These are phyloP conservation scores for Dictyostelium citrinum DNA, from an alignment of 78 protist genomes.

Conservation along the genomic window DNA sequence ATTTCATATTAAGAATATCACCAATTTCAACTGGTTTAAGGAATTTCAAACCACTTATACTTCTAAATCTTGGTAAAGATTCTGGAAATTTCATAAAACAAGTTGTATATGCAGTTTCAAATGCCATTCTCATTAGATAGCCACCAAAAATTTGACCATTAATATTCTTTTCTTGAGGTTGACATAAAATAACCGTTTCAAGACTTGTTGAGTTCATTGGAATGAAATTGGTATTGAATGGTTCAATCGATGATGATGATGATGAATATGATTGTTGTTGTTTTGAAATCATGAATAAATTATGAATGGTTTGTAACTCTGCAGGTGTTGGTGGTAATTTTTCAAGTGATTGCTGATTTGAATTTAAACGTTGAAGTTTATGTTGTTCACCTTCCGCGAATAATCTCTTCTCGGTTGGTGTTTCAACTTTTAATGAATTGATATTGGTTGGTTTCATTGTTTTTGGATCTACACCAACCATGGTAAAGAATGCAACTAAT, in stretches of 20 bases:
- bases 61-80: slow-evolving; percentile 42
- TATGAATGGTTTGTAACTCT: slow-evolving; percentile 62
- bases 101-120: slow-evolving; percentile 64
- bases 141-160: slow-evolving; percentile 80
- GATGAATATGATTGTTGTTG: background rate
- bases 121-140: slow-evolving; percentile 69
- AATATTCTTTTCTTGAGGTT: slow-evolving; percentile 78
- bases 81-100: slow-evolving; percentile 28
- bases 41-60: slow-evolving; percentile 67
- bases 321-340: slow-evolving; percentile 31
- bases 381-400: slow-evolving; percentile 44
- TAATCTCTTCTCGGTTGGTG: background rate
- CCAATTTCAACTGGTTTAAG: slow-evolving; percentile 70
- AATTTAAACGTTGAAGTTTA: background rate
- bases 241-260: background rate
- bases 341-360: slow-evolving; percentile 14
- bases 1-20: slow-evolving; percentile 47
- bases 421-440: background rate
- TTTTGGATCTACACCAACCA: slow-evolving; percentile 76
- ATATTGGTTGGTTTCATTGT: slow-evolving; percentile 6
- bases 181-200: slow-evolving; percentile 59
- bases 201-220: slow-evolving; percentile 38
- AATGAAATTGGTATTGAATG: background rate
- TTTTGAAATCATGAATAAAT: slow-evolving; percentile 25
- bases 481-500: slow-evolving; percentile 67